phyloP scores from a whole-genome alignment of 305 asterid species.

The Petunia hybrid region DNA sequence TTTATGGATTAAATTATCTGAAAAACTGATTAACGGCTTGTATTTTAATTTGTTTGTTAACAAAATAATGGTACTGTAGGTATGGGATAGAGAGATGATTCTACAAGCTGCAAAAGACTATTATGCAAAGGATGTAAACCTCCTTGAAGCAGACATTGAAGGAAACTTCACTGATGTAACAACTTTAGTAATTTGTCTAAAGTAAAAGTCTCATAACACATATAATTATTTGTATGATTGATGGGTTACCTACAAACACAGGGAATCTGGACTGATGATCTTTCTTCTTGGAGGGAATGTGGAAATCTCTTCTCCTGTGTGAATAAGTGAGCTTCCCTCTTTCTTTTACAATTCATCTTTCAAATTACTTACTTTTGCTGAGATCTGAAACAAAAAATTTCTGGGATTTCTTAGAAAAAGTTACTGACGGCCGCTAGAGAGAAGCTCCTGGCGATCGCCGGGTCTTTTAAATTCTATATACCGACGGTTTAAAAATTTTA shows the following conservation, averaged over 20 bases:
- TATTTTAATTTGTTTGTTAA: not conserved
- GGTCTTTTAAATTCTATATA: too few species aligned
- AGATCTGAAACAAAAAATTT: too few species aligned
- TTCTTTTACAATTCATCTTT: not conserved
- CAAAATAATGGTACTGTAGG: slow-evolving; percentile 42
- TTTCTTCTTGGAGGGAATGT: slow-evolving; percentile 81
- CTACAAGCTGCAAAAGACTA: slow-evolving; percentile 90
- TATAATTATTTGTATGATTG: not conserved
- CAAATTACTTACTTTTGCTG: not conserved
- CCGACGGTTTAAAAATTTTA: too few species aligned
- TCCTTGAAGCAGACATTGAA: slow-evolving; percentile 65
- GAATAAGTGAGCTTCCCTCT: slow-evolving; percentile 58
- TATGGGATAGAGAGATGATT: slow-evolving; percentile 95
- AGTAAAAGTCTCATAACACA: not conserved
- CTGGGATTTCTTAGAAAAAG: too few species aligned
- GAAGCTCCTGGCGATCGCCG: too few species aligned
- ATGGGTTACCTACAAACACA: slow-evolving; percentile 26
- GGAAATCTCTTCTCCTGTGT: slow-evolving; percentile 59
- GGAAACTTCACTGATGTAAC: slow-evolving; percentile 76
- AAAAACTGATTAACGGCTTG: not conserved
- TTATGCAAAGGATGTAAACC: slow-evolving; percentile 74
- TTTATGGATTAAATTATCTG: not conserved
- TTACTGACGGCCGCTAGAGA: too few species aligned
- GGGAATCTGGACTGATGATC: slow-evolving; percentile 87
- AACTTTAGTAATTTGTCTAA: not conserved